Evolutionary conservation across 1,284 basidiomycete genomes (phyloP), one percentile per base, ranked within the genome.

Genomic region (Volvariella volvacea): DNA sequence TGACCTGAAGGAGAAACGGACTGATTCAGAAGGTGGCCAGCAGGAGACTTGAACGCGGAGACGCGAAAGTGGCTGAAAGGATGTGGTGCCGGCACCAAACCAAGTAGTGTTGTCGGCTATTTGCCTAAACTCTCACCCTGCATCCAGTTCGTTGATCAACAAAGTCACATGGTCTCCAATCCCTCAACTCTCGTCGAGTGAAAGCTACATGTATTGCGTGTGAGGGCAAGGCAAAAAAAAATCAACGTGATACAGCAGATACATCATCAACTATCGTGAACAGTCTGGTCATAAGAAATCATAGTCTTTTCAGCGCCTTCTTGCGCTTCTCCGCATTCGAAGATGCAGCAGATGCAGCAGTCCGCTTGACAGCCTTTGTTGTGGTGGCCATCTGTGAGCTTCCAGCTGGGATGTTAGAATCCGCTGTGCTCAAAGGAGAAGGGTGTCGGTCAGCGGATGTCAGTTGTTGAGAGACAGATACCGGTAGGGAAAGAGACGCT

Each of bases 241-340:
- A 28, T 28, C 12, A 28, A 28, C 12, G 25, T 28, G 25, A 28
- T 28, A 28, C 25, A 28, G 12, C 25, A 28, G 12, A 12, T 28
- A 28, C 25, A 28, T 28, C 25, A 28, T 28, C 12, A 28, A 6
- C 25, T 6, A 28, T 28, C 25, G 12, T 6, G 25, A 6, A 28
- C 25, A 6, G 6, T 12, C 12, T 28, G 25, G 6, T 28, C 25
- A 28, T 28, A 16, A 33, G 34, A 36, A 22, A 20, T 55, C 45
- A 89, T 61, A 89, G 64, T 51, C 87, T 72, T 64, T 86, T 90
- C 54, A 90, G 63, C 9, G 86, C 88, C 70, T 88, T 90, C 73
- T 89, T 89, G 60, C 85, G 73, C 67, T 88, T 89, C 64, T 88
- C 86, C 9, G 74, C 78, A 4, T 75, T 76, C 1, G 70, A 71